These are phyloP conservation scores for Psidium guajava DNA, from an alignment of 345 rosid species.

Conservation along the genomic window DNA sequence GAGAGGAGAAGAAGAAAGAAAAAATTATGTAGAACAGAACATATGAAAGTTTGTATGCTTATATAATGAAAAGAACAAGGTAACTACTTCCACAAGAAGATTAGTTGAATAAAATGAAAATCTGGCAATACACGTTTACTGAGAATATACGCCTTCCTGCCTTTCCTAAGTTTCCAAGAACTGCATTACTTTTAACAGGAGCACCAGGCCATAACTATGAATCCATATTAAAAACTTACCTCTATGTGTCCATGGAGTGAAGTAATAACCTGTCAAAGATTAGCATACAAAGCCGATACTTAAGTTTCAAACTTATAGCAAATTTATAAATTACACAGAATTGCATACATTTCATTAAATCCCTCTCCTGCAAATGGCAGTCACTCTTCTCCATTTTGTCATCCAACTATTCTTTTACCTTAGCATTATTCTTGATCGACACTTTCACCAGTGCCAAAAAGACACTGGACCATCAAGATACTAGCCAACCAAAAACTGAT, in stretches of 20 bases:
- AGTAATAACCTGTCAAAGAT: constrained; percentile 5
- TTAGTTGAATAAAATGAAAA: not conserved
- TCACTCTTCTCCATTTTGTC: not conserved
- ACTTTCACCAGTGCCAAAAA: not conserved
- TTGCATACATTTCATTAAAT: not conserved
- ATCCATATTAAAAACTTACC: not conserved
- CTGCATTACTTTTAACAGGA: not conserved
- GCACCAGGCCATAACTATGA: not conserved
- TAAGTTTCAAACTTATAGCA: not conserved
- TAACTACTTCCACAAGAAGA: not conserved
- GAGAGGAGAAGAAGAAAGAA: not conserved
- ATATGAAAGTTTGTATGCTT: not conserved
- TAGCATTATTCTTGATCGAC: not conserved
- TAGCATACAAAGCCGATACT: not conserved
- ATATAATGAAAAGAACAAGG: not conserved
- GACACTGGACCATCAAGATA: not conserved
- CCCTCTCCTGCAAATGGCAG: not conserved
- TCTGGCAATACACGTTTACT: not conserved
- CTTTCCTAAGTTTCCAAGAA: not conserved
- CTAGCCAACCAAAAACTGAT: not conserved
- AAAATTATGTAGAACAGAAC: not conserved
- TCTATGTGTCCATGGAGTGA: constrained; percentile 7
- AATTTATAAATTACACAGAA: not conserved
- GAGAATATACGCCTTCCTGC: not conserved
- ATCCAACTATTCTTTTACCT: not conserved